Conservation (phyloP, 2,329 filamentous ascomycete species). For the Colletotrichum sp. region DNA sequence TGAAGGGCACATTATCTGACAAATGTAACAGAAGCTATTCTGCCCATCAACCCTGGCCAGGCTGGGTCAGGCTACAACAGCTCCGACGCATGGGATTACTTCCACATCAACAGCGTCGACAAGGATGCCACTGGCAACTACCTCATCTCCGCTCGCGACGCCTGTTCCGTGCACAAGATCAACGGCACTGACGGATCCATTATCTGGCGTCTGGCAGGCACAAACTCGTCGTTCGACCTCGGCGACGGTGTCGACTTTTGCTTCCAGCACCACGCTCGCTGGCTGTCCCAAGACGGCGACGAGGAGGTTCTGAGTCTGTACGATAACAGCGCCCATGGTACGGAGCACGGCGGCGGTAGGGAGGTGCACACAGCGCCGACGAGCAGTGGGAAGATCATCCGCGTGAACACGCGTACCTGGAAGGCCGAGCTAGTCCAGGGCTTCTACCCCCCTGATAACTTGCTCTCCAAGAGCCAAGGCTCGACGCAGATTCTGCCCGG, state of each 20-base stretch:
- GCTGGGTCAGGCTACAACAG: constrained; percentile 27
- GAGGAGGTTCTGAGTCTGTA: constrained; percentile 57
- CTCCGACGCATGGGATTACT: constrained; percentile 43
- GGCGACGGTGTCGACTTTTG: constrained; percentile 41
- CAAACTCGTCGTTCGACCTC: constrained; percentile 42
- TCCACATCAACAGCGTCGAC: constrained; percentile 40
- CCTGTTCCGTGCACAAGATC: constrained; percentile 51
- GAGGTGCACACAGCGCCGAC: constrained; percentile 25
- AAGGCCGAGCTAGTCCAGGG: constrained; percentile 51
- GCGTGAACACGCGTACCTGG: constrained; percentile 48
- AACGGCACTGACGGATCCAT: constrained; percentile 50
- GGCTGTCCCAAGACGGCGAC: constrained; percentile 37
- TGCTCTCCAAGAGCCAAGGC: constrained; percentile 54
- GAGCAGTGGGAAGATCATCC: constrained; percentile 52
- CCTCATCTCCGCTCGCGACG: constrained; percentile 28
- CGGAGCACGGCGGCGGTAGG: constrained; percentile 39
- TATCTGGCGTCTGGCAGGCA: constrained; percentile 59
- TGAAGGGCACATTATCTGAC: background rate
- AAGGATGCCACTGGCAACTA: constrained; percentile 37
- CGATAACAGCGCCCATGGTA: constrained; percentile 55
- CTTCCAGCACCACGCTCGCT: constrained; percentile 59
- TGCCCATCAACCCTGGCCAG: constrained; percentile 51
- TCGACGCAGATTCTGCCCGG: constrained; percentile 59
- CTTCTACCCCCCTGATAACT: constrained; percentile 52
- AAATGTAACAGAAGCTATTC: constrained; percentile 42